phyloP scores from a whole-genome alignment of 2,329 filamentous ascomycete genomes.

The Pestalotiopsis sp. region DNA sequence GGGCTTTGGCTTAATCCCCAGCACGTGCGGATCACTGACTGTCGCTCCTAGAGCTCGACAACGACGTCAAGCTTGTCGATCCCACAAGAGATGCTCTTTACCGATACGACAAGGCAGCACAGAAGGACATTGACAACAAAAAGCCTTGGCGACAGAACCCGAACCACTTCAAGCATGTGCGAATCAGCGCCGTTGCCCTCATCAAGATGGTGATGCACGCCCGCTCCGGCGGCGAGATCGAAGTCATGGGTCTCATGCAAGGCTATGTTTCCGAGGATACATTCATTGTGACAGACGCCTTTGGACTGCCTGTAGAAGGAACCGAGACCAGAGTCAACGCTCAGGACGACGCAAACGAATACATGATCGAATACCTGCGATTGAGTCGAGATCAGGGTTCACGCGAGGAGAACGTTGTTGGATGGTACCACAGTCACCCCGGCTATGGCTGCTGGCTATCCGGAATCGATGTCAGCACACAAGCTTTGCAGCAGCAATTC shows the following conservation, averaged over 20 bases:
- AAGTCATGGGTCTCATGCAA: constrained; percentile 98
- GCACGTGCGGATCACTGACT: constrained; percentile 14
- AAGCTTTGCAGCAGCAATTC: constrained; percentile 82
- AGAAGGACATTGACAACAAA: constrained; percentile 65
- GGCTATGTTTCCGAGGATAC: constrained; percentile 85
- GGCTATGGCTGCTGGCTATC: constrained; percentile 98
- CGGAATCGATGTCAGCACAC: constrained; percentile 91
- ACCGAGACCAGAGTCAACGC: constrained; percentile 99
- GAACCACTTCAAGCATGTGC: constrained; percentile 89
- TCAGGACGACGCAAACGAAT: constrained; percentile 94
- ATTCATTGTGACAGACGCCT: constrained; percentile 92
- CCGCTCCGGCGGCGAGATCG: constrained; percentile 86
- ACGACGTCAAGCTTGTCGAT: constrained; percentile 82
- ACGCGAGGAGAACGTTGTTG: constrained; percentile 87
- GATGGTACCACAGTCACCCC: constrained; percentile 98
- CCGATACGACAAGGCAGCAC: constrained; percentile 71
- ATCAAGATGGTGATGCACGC: constrained; percentile 99
- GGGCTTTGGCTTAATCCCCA: background rate
- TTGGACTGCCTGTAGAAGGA: constrained; percentile 91
- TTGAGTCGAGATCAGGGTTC: constrained; percentile 72
- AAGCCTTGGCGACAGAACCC: constrained; percentile 80
- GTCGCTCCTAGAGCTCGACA: constrained; percentile 74
- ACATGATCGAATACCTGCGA: constrained; percentile 85
- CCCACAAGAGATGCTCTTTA: constrained; percentile 89
- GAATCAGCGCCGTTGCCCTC: constrained; percentile 90